phyloP scores from a whole-genome alignment of 2,329 filamentous ascomycete genomes.

The Trichoderma semiorbis region DNA sequence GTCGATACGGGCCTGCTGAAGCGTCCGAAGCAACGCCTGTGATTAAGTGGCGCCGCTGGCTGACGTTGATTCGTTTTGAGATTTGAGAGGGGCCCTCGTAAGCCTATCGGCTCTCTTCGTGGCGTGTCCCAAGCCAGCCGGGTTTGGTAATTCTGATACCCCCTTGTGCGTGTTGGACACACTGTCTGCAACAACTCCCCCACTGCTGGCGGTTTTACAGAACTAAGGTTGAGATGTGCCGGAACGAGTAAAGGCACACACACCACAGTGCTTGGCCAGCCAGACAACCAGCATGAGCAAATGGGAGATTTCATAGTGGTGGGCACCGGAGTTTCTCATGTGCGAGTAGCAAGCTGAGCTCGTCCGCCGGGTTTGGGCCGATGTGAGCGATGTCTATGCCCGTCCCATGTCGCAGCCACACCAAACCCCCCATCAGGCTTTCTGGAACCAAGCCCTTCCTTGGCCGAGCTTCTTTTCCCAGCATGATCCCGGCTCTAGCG shows the following conservation, averaged over 20 bases:
- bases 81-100: background rate
- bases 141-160: conserved; percentile 2
- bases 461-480: background rate
- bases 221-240: background rate
- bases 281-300: background rate
- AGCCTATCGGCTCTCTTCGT: conserved; percentile 1
- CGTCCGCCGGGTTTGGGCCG: background rate
- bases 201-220: background rate
- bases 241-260: background rate
- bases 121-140: background rate
- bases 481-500: conserved; percentile 2
- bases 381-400: background rate
- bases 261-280: background rate
- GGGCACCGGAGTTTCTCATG: background rate
- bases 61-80: background rate
- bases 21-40: background rate
- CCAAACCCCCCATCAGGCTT: background rate
- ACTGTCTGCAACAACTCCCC: conserved; percentile 1
- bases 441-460: background rate
- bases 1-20: background rate
- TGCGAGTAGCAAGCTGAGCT: background rate
- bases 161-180: background rate
- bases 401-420: conserved; percentile 1
- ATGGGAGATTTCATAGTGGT: conserved; percentile 5
- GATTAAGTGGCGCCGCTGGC: conserved; percentile 7